These are phyloP conservation scores for Leccinum sublutescens DNA, from an alignment of 768 basidiomycete species.

Conservation along the genomic window DNA sequence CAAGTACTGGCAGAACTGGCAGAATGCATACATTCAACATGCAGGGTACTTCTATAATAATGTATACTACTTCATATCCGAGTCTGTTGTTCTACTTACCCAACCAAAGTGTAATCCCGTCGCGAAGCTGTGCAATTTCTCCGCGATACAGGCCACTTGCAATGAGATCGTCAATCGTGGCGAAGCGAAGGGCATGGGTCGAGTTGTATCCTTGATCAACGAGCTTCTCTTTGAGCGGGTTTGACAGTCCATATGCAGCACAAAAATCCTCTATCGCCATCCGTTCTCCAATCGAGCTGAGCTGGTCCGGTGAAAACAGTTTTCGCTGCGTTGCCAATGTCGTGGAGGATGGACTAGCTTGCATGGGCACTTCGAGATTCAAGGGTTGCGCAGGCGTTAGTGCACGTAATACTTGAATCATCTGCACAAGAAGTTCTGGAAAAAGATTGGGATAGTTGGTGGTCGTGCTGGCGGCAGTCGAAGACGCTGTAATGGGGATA, in stretches of 20 bases:
- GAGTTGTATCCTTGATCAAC: background rate
- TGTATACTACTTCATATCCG: too few relatives aligned
- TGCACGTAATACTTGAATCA: background rate
- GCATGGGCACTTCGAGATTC: too few relatives aligned
- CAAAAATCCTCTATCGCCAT: too few relatives aligned
- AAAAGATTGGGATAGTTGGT: background rate
- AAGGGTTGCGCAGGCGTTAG: background rate
- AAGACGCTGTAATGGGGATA: slow-evolving; percentile 64
- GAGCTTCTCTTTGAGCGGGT: too few relatives aligned
- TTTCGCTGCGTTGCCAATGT: too few relatives aligned
- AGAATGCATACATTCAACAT: too few relatives aligned
- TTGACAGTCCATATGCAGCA: too few relatives aligned
- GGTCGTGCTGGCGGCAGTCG: background rate
- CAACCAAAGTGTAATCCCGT: background rate
- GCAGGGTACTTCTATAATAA: too few relatives aligned
- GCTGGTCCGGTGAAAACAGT: too few relatives aligned
- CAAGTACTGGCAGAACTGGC: too few relatives aligned
- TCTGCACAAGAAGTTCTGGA: background rate
- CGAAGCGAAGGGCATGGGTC: background rate
- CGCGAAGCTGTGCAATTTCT: background rate
- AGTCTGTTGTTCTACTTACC: too few relatives aligned
- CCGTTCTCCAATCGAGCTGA: too few relatives aligned
- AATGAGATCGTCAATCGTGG: background rate
- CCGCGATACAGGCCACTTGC: background rate
- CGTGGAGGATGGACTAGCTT: background rate